Evolutionary conservation across 441 rosid species (phyloP), one percentile per base, ranked within the genome.

Genomic region (Biscutella auriculata): DNA sequence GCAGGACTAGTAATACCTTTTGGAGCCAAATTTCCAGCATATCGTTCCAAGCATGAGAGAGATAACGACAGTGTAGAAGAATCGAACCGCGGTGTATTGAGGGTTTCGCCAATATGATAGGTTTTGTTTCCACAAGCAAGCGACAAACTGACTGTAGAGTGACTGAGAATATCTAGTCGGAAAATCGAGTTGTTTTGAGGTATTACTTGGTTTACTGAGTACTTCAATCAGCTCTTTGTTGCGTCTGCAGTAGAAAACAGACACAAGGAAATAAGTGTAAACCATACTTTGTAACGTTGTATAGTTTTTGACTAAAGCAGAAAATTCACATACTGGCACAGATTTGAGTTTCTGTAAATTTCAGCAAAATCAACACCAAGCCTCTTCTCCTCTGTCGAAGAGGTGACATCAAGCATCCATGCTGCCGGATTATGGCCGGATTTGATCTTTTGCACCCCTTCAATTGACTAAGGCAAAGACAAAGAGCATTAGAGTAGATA

Each of bases 401-500:
- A 82, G 48, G 95, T 92, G 54, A 86, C 85, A 10, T 92, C 96
- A 59, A 92, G 98, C 93, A 92, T 92, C 98, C 98, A 92, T 50
- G 96, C 89, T 52, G 98, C 96, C 54, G 96, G 96, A 48, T 92
- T 92, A 56, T 81, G 79, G 27, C 95, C 95, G 8, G 77, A 59
- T 65, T 68, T 82, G 60, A 92, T 92, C 78, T 79, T 86, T 61
- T 74, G 78, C 74, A 92, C 85, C 35, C 98, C 95, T 63, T 85
- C 94, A 68, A 86, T 60, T 40, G 89, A 84, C 96, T 92, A 57
- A 37, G 26, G 25, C 2, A 19, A 19, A 55, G 40, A 10, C 51
- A 47, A 40, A 49, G 33, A 14, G 32, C n/a, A 35, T n/a, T n/a
- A n/a, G n/a, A n/a, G n/a, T n/a, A n/a, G 23, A 19, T 19, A 19